phyloP scores from a whole-genome alignment of 73 alveolate species.

The Paramecium primaurelia region DNA sequence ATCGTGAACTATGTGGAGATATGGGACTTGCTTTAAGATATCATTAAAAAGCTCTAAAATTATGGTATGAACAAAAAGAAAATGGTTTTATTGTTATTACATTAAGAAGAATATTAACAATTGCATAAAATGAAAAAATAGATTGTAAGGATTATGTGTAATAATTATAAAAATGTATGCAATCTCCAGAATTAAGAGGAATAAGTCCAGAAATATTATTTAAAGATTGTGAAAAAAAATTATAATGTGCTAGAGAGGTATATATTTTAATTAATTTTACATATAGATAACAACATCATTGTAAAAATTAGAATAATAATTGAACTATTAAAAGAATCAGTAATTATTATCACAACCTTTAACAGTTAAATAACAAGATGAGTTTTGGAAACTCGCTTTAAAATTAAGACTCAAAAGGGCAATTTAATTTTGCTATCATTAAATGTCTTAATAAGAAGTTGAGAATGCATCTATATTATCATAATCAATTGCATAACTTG shows the following conservation, averaged over 20 bases:
- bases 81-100: conserved; percentile 47
- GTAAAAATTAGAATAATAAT: background rate
- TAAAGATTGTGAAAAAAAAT: conserved; percentile 48
- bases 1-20: conserved; percentile 44
- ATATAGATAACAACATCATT: background rate
- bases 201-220: conserved; percentile 47
- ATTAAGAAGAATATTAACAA: background rate
- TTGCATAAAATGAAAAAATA: background rate
- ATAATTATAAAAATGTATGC: background rate
- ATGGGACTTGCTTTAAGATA: conserved; percentile 3
- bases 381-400: conserved; percentile 21
- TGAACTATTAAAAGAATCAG: background rate
- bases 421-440: background rate
- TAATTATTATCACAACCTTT: background rate
- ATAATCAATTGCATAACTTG: background rate
- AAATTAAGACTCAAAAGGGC: conserved; percentile 2
- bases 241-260: conserved; percentile 53
- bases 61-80: conserved; percentile 45
- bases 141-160: background rate
- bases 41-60: conserved; percentile 42
- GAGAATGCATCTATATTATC: background rate
- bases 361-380: background rate
- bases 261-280: background rate
- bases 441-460: background rate
- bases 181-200: conserved; percentile 50